Evolutionary conservation across 441 rosid species (phyloP), one percentile per base, ranked within the genome.

Genomic region (Pelargonium cotyledonis): DNA sequence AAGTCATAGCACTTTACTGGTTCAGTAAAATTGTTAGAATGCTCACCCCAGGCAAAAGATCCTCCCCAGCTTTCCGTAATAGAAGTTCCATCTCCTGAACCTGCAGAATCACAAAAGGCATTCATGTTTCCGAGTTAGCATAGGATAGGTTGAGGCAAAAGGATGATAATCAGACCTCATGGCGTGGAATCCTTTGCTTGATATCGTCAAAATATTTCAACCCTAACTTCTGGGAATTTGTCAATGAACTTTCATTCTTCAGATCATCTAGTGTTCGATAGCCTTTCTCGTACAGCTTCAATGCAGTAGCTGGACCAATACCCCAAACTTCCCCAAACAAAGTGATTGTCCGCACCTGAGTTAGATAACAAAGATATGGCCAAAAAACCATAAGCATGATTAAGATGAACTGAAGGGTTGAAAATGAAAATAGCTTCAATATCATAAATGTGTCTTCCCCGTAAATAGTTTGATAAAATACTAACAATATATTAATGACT

Each of bases 311-410:
- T 29, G 97, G 97, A 77, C 99, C 99, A 69, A 89, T 80, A 65
- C 99, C 99, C 99, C 99, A 89, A 66, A 94, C 90, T 81, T 94
- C 97, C 66, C 96, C 99, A 79, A 94, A 89, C 65, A 89, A 75
- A 73, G 77, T 87, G 68, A 94, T 86, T 11, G 97, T 80, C 63
- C 83, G 84, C 58, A 94, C 99, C 99, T 94, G 80, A 63, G 74
- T 69, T 65, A 68, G 12, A 75, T 18, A 67, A 70, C 19, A 73
- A 67, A 55, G 18, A 55, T 55, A 49, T 47, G 55, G 55, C 55
- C 16, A 21, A 60, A 60, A 68, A 23, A 68, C 63, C 46, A 43
- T 1, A 63, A 74, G 53, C 60, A 65, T 38, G 15, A 62, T 5
- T 61, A 61, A 10, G 40, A 61, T 16, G 61, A 55, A 18, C 61